These are phyloP conservation scores for Coemansia guatemalensis DNA, from an alignment of 192 early-diverging fungal species.

Conservation along the genomic window DNA sequence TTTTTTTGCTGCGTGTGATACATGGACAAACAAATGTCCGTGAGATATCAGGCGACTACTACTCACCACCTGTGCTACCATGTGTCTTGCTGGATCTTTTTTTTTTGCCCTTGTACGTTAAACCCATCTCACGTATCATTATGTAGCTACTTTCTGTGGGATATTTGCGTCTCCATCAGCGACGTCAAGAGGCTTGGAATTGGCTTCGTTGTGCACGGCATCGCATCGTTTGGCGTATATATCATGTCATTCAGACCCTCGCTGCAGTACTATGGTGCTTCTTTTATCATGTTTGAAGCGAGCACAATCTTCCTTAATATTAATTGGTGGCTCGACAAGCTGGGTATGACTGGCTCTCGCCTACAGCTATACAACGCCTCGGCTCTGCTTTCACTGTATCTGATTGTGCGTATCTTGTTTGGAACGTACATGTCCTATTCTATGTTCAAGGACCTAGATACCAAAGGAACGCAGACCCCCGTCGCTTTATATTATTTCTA, in stretches of 20 bases:
- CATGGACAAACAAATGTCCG: neutral
- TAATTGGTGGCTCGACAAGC: slow-evolving; percentile 91
- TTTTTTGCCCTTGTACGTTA: neutral
- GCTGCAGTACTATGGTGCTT: slow-evolving; percentile 81
- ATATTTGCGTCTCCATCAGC: slow-evolving; percentile 65
- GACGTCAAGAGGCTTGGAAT: slow-evolving; percentile 69
- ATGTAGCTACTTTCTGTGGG: slow-evolving; percentile 91
- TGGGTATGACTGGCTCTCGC: slow-evolving; percentile 73
- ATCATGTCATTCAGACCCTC: slow-evolving; percentile 72
- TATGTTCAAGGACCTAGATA: slow-evolving; percentile 44
- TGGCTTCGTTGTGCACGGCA: slow-evolving; percentile 82
- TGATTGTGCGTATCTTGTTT: slow-evolving; percentile 72
- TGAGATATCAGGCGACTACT: neutral
- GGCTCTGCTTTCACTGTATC: slow-evolving; percentile 73
- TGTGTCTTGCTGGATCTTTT: neutral
- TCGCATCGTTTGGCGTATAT: slow-evolving; percentile 74
- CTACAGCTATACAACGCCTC: slow-evolving; percentile 84
- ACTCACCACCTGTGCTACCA: neutral
- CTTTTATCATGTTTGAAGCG: slow-evolving; percentile 90
- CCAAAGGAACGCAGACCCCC: slow-evolving; percentile 35
- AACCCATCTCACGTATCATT: neutral
- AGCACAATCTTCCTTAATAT: slow-evolving; percentile 88
- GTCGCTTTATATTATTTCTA: slow-evolving; percentile 45
- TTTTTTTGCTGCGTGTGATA: neutral
- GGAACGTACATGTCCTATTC: slow-evolving; percentile 73